Percentiles rank a stretch among this genome's conserved stretches.
phyloP scores from a whole-genome alignment of 2,329 filamentous ascomycete species.

The Teratosphaeriaceae sp. region DNA sequence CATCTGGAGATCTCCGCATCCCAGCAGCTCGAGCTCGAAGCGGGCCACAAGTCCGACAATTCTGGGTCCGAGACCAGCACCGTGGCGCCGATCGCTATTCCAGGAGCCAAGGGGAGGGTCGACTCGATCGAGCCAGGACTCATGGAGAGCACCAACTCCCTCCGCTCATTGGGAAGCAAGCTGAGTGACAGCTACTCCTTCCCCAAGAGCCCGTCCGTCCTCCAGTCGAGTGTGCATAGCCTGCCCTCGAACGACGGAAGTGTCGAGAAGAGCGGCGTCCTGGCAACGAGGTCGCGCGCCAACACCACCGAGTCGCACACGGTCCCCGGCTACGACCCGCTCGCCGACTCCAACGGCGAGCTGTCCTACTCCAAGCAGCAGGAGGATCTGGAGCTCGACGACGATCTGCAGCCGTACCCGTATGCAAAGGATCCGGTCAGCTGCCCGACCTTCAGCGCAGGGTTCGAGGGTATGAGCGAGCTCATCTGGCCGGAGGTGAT shows the following conservation, averaged over 20 bases:
- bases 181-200: conserved; percentile 2
- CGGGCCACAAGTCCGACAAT: neutral
- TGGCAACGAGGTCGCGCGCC: neutral
- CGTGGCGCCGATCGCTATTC: neutral
- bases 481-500: conserved; percentile 10
- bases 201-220: neutral
- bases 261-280: neutral
- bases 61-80: conserved; percentile 1
- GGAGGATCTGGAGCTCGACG: neutral
- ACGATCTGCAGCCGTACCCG: neutral
- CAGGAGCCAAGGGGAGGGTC: neutral
- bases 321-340: neutral
- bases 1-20: neutral
- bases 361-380: neutral
- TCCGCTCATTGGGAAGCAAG: neutral
- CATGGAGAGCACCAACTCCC: neutral
- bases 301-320: neutral
- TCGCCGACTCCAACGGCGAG: neutral
- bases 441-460: conserved; percentile 11
- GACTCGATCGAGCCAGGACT: neutral
- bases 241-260: neutral
- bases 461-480: conserved; percentile 9
- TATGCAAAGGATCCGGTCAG: conserved; percentile 6
- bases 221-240: conserved; percentile 1
- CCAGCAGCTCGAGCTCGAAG: neutral